Conservation (phyloP, 1,284 basidiomycete species). For the Pascua guehoae region DNA sequence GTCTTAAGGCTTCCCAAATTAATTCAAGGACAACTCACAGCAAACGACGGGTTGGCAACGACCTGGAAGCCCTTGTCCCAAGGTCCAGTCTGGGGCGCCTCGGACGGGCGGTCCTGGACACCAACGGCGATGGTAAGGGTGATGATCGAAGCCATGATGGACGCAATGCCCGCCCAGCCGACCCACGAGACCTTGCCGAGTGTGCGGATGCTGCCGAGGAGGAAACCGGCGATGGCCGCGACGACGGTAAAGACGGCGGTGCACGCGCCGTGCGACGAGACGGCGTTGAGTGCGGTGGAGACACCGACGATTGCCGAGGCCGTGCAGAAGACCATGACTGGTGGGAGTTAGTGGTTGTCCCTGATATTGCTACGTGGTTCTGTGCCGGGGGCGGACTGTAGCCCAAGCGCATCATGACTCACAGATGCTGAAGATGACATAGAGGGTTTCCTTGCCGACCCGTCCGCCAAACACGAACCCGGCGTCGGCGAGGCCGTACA, state of each 20-base stretch:
- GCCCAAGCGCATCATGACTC: neutral
- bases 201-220: slow-evolving; percentile 35
- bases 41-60: slow-evolving; percentile 27
- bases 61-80: slow-evolving; percentile 35
- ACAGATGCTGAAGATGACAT: slow-evolving; percentile 16
- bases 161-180: slow-evolving; percentile 38
- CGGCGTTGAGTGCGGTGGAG: slow-evolving; percentile 35
- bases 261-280: slow-evolving; percentile 35
- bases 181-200: slow-evolving; percentile 36
- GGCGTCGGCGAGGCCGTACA: slow-evolving; percentile 29
- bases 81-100: slow-evolving; percentile 32
- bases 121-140: slow-evolving; percentile 42
- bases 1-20: no score
- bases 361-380: neutral
- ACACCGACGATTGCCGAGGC: slow-evolving; percentile 28
- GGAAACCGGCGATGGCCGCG: slow-evolving; percentile 26
- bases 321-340: slow-evolving; percentile 25
- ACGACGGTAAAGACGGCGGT: slow-evolving; percentile 38
- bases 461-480: slow-evolving; percentile 25
- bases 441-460: slow-evolving; percentile 25
- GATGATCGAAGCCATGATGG: slow-evolving; percentile 29
- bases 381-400: neutral
- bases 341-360: neutral
- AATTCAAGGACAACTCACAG: neutral
- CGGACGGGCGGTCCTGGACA: slow-evolving; percentile 39